A percentile compares a stretch with the other conserved stretches of the same genome.
Conservation (phyloP, 495 filamentous ascomycete species). For the Podospora tetraspora region DNA sequence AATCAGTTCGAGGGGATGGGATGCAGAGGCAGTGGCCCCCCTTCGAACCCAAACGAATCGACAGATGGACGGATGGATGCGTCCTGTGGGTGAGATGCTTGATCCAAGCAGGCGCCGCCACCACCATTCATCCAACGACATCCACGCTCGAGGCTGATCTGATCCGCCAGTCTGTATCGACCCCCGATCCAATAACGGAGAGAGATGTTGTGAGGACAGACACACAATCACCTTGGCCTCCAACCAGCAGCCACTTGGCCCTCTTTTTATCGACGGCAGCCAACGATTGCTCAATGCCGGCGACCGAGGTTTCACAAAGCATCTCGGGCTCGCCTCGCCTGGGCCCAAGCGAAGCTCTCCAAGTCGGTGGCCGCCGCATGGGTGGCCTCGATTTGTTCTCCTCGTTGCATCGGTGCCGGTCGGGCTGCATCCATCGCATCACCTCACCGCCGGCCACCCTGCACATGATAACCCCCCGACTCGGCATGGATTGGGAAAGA, state of each 20-base stretch:
- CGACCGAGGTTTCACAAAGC: conserved; percentile 10
- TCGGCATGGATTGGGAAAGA: neutral
- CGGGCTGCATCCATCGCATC: neutral
- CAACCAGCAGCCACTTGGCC: conserved; percentile 11
- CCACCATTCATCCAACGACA: neutral
- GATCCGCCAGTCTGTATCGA: neutral
- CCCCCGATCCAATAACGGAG: neutral
- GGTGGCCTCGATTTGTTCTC: neutral
- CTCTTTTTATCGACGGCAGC: conserved; percentile 4
- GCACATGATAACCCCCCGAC: neutral
- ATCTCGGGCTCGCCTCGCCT: neutral
- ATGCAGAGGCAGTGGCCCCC: neutral
- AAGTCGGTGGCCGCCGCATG: too few species aligned
- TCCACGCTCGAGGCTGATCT: neutral
- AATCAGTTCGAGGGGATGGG: neutral
- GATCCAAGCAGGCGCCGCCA: neutral
- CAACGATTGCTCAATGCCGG: conserved; percentile 5
- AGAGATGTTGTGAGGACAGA: neutral
- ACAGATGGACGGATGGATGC: neutral
- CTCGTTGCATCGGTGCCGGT: neutral
- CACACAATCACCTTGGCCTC: conserved; percentile 6
- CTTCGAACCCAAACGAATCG: neutral
- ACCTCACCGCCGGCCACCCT: neutral
- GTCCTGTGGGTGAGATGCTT: neutral
- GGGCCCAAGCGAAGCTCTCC: neutral